phyloP scores from a whole-genome alignment of 1,139 yeast species.

The Kodamaea derodonti region DNA sequence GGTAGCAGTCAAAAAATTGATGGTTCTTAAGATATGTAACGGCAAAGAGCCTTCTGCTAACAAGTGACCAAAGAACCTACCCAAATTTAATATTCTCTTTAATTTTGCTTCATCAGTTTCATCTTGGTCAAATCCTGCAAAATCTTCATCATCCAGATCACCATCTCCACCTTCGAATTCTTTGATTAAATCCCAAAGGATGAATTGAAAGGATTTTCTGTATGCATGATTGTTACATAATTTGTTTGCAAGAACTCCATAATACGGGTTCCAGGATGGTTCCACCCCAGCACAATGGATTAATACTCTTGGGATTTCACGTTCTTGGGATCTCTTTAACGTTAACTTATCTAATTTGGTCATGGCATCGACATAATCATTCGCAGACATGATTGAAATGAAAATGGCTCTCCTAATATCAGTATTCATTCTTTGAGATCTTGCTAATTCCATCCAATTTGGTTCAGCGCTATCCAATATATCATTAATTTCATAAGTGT shows the following conservation, averaged over 20 bases:
- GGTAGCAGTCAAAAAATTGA: conserved; percentile 71
- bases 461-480: conserved; percentile 69
- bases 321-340: conserved; percentile 75
- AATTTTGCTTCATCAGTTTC: conserved; percentile 47
- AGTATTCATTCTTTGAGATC: conserved; percentile 87
- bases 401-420: conserved; percentile 92
- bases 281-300: conserved; percentile 86
- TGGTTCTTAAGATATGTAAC: conserved; percentile 66
- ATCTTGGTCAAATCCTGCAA: conserved; percentile 32
- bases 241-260: conserved; percentile 74
- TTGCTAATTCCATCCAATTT: conserved; percentile 86
- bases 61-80: conserved; percentile 73
- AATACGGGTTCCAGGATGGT: conserved; percentile 84
- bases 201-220: conserved; percentile 82
- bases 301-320: conserved; percentile 82
- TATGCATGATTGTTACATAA: conserved; percentile 66
- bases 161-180: conserved; percentile 51
- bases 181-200: conserved; percentile 83
- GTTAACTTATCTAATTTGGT: conserved; percentile 76
- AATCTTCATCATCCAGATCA: conserved; percentile 37
- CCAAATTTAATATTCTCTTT: conserved; percentile 64
- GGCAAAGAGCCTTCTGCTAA: conserved; percentile 71
- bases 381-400: conserved; percentile 91
- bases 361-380: conserved; percentile 85
- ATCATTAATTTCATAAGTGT: conserved; percentile 44